Base-by-base conservation (phyloP, 1,284 basidiomycete genomes). In the Cryptococcus sp. region DNA sequence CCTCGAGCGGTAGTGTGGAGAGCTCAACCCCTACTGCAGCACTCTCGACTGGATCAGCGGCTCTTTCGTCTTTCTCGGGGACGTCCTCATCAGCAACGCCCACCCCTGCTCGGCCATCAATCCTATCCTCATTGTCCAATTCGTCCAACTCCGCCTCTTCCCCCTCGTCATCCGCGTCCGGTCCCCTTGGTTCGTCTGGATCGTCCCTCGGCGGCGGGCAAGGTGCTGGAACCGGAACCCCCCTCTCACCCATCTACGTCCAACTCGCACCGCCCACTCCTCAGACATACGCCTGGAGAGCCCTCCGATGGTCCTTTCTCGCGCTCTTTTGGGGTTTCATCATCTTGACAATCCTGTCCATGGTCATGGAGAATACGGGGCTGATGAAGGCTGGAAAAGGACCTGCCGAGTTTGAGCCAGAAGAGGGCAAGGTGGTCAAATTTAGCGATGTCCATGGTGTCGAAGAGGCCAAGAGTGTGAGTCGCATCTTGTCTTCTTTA, bases 391-490 rank as follows among this genome's bases (percentile, higher is more conserved):
- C 87, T 7, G 88, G 86, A 1, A 84, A 85, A 9, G 66, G 65
- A 19, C 71, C 71, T 2, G 76, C 76, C 52, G 80, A 80, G 53
- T 80, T 80, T 51, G 75, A 76, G 32, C 75, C 71, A 1, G 72
- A 73, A 43, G 74, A 73, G 53, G 85, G 85, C 34, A 89, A 88
- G 62, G 78, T 81, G 0, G 84, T 90, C 74, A 91, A 82, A 62
- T 95, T 95, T 66, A 83, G 80, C 56, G 93, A 95, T 72, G 90
- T 97, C 5, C 89, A 95, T 59, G 92, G 92, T 39, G 86, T 91
- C 34, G 92, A 95, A 66, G 92, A 95, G 72, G 91, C 87, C 35
- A 95, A 95, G 73, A 81, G 84, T 60, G 86, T 84, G 42, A 47
- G 76, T 57, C 14, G 2, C n/a, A 14, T 9, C 16, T 16, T 16